Evolutionary conservation across 352 stramenopile species (phyloP), one percentile per base, ranked within the genome.

Genomic region (Plasmopara halstedii): DNA sequence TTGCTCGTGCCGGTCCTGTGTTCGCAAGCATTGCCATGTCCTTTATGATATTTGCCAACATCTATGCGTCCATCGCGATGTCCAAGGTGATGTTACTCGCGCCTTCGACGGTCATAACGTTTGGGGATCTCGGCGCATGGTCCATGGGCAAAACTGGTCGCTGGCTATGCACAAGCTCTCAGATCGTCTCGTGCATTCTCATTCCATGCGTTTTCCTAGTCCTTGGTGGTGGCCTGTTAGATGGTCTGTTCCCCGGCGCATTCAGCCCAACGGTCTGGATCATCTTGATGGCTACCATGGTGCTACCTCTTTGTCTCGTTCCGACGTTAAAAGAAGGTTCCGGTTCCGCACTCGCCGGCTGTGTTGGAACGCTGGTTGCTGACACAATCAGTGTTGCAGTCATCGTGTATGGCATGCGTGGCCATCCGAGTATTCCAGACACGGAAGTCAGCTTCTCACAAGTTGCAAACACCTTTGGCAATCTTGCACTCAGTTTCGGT

Each of bases 21-120:
- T 66, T 78, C 32, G 73, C 70, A 13, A 49, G 61, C 10, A 48
- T 76, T 15, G 73, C 65, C 18, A 67, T 81, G 46, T 34, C 71
- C 2, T 83, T 85, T 58, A 85, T 85, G 73, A 70, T 67, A 0
- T 68, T 75, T 31, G 69, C 70, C 57, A 85, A 85, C 53, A 62
- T 82, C 43, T 85, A 83, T 43, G 68, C 73, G 15, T 75, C 70
- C 6, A 64, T 85, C 32, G 43, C 61, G 1, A 67, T 62, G 55
- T 79, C 67, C 52, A 83, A 82, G 50, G 61, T 76, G 15, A 67
- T 86, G 50, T 55, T 86, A 15, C 50, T 67, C 4, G 74, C 74
- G 15, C 74, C 74, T 5, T 54, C 53, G 22, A 62, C 56, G 2
- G 70, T 86, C n/a, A 66, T 63, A 23, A 84, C 74, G 4, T 84